Evolutionary conservation across 164 flowering plant genomes (phyloP).

Genomic region (Nymphaea thermarum): DNA sequence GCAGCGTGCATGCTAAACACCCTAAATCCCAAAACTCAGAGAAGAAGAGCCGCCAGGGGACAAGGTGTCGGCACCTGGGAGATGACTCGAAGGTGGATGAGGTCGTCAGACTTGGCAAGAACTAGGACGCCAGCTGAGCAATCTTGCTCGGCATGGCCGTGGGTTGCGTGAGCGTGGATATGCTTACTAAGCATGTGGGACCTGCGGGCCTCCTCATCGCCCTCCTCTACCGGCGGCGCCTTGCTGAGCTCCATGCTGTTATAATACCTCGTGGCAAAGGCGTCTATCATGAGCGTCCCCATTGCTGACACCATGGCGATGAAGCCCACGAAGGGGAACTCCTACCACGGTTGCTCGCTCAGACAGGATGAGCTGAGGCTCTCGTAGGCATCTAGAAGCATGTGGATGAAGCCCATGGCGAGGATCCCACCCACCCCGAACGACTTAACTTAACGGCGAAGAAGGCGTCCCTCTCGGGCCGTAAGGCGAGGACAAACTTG

Average conservation of each 20-base stretch:
- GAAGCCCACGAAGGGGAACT: conserved; percentile 34
- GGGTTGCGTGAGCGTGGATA: no score
- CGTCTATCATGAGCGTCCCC: conserved; percentile 23
- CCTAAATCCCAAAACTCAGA: not conserved
- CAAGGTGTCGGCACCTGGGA: conserved; percentile 3
- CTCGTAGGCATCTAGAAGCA: conserved; percentile 27
- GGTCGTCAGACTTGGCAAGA: not conserved
- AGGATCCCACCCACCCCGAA: conserved; percentile 36
- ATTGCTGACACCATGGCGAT: conserved; percentile 29
- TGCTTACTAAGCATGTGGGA: not conserved
- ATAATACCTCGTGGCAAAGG: conserved; percentile 11
- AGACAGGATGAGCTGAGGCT: conserved; percentile 23
- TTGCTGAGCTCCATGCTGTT: conserved; percentile 5
- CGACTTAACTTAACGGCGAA: conserved; percentile 26
- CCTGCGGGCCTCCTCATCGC: not conserved
- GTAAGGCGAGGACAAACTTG: conserved; percentile 8
- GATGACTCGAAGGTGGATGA: conserved; percentile 4
- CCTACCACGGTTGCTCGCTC: conserved; percentile 16
- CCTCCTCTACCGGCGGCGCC: not conserved
- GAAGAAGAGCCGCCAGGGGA: not conserved
- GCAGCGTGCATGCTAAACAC: no score
- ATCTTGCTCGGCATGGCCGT: conserved; percentile 4
- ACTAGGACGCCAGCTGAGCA: not conserved
- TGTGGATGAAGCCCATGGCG: conserved; percentile 29
- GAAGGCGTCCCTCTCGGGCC: conserved; percentile 17